A percentile compares a stretch with the other conserved stretches of the same genome.
Conservation (phyloP, 2,329 filamentous ascomycete species). For the Aspergillus fischeri region DNA sequence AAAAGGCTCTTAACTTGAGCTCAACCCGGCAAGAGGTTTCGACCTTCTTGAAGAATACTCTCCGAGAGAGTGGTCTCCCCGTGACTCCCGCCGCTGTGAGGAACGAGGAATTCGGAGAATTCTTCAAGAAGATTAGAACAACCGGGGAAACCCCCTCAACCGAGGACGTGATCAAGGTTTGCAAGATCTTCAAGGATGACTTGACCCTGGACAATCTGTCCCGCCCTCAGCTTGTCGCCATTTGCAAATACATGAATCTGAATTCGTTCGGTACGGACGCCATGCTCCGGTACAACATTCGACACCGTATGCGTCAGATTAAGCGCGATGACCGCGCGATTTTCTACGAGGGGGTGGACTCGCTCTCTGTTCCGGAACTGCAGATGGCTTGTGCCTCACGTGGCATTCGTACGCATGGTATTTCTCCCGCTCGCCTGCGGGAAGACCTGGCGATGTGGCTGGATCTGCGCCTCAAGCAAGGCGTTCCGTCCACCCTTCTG, state of each 20-base stretch:
- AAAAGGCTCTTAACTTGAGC: constrained; percentile 76
- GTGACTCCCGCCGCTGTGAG: constrained; percentile 79
- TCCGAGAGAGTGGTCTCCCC: constrained; percentile 90
- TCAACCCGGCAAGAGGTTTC: constrained; percentile 92
- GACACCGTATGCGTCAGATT: constrained; percentile 97
- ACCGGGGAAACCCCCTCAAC: constrained; percentile 86
- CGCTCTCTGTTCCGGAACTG: constrained; percentile 85
- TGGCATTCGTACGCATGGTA: constrained; percentile 86
- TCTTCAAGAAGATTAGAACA: constrained; percentile 92
- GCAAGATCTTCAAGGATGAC: constrained; percentile 98
- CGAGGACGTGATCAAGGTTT: constrained; percentile 95
- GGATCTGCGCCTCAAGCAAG: constrained; percentile 85
- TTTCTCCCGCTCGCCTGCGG: constrained; percentile 81
- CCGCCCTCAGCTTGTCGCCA: constrained; percentile 89
- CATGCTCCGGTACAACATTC: constrained; percentile 95
- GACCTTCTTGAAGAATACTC: constrained; percentile 77
- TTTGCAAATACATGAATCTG: constrained; percentile 97
- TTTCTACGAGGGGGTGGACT: constrained; percentile 87
- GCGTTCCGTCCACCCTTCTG: constrained; percentile 91
- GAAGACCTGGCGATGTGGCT: constrained; percentile 93
- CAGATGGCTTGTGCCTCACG: constrained; percentile 89
- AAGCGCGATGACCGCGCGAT: constrained; percentile 97
- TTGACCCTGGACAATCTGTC: constrained; percentile 95
- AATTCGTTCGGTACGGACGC: constrained; percentile 96
- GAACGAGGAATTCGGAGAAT: constrained; percentile 89